Percentiles rank a stretch among this genome's conserved stretches.
Evolutionary conservation across 345 rosid species (phyloP).

Genomic region (Hibiscus mutabilis): DNA sequence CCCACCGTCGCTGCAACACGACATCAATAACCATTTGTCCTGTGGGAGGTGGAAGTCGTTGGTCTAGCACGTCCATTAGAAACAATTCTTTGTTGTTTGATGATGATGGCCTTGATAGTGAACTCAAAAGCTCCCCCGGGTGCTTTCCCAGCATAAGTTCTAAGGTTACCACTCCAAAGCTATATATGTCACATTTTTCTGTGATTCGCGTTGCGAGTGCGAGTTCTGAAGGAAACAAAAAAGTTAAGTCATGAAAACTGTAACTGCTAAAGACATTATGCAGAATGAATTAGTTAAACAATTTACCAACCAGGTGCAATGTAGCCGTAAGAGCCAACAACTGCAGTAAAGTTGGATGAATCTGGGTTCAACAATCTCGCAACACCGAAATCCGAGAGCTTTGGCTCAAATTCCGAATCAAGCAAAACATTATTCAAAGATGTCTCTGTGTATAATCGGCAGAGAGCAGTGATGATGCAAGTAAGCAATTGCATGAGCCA

Average conservation of each 20-base stretch:
- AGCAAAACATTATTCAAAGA: neutral
- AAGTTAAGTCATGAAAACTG: too few species aligned
- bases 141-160: too few species aligned
- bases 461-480: slow-evolving; percentile 64
- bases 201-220: slow-evolving; percentile 34
- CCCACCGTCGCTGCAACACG: slow-evolving; percentile 30
- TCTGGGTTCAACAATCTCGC: neutral
- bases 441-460: slow-evolving; percentile 57
- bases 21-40: slow-evolving; percentile 43
- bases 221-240: slow-evolving; percentile 34
- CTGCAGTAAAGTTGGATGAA: neutral
- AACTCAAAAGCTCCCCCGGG: slow-evolving; percentile 21
- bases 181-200: slow-evolving; percentile 54
- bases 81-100: slow-evolving; percentile 3
- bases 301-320: neutral
- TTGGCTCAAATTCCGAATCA: neutral
- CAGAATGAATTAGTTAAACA: neutral
- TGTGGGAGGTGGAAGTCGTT: slow-evolving; percentile 33
- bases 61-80: slow-evolving; percentile 43
- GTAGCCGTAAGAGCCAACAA: neutral
- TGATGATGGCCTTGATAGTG: slow-evolving; percentile 5
- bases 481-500: slow-evolving; percentile 70
- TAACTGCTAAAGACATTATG: neutral
- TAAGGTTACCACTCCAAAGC: slow-evolving; percentile 59
- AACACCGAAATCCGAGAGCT: neutral